phyloP scores from a whole-genome alignment of 352 stramenopile genomes.

The Globisporangium iwayamae region DNA sequence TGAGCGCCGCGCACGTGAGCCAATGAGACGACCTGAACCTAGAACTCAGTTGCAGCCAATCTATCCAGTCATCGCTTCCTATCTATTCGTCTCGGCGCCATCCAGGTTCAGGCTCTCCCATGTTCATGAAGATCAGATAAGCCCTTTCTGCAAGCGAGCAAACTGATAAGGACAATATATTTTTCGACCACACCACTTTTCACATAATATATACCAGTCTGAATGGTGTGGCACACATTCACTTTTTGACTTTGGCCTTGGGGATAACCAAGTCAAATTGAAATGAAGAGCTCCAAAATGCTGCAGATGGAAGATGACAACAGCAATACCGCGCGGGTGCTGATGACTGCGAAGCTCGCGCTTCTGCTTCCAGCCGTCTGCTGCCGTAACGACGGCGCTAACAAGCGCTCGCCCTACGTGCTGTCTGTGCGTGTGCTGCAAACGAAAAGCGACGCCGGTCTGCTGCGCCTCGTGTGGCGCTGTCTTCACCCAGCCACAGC shows the following conservation, averaged over 20 bases:
- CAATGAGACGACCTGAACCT: neutral
- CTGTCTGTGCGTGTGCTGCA: neutral
- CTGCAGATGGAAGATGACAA: neutral
- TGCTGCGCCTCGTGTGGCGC: constrained; percentile 6
- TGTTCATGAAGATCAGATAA: too few species aligned
- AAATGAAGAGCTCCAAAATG: neutral
- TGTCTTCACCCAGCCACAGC: neutral
- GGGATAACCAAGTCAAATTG: neutral
- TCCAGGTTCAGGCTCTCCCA: neutral
- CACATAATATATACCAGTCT: neutral
- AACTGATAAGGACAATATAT: neutral
- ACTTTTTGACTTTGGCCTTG: neutral
- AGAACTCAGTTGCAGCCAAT: neutral
- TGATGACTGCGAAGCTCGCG: constrained; percentile 5
- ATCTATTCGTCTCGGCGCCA: neutral
- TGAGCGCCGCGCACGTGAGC: neutral
- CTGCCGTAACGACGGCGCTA: neutral
- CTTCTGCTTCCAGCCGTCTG: constrained; percentile 4
- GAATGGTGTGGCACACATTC: neutral
- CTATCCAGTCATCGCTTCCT: neutral
- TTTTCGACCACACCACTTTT: neutral
- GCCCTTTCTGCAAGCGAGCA: neutral
- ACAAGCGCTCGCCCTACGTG: neutral
- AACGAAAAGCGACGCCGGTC: neutral
- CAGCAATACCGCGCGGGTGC: neutral